Evolutionary conservation across 805 yeast genomes (phyloP).

Genomic region (Yamadazyma olivae): DNA sequence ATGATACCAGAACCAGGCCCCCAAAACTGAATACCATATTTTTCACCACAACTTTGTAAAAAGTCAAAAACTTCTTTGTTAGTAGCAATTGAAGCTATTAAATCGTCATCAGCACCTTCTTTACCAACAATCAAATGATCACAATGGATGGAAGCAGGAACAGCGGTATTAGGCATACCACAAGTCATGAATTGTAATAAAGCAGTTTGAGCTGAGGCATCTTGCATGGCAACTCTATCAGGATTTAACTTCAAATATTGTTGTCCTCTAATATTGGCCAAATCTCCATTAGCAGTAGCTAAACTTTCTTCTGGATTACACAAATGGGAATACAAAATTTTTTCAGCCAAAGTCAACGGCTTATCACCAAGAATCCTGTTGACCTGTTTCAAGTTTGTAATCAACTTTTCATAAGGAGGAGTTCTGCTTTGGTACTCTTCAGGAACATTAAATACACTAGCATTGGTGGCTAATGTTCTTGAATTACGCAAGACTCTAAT

Average conservation of each 20-base stretch:
- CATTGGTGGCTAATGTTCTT: conserved; percentile 28
- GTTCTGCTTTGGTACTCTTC: conserved; percentile 62
- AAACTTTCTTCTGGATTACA: conserved; percentile 84
- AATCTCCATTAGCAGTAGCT: conserved; percentile 43
- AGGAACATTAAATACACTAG: conserved; percentile 43
- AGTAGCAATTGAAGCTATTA: conserved; percentile 73
- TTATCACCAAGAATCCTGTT: conserved; percentile 58
- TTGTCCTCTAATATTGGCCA: conserved; percentile 70
- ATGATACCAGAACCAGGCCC: conserved; percentile 99
- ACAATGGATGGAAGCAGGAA: conserved; percentile 96
- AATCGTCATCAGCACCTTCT: conserved; percentile 84
- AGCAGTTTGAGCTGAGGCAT: conserved; percentile 99
- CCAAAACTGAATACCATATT: conserved; percentile 98
- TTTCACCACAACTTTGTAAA: conserved; percentile 86
- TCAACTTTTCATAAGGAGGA: conserved; percentile 83
- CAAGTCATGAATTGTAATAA: conserved; percentile 97
- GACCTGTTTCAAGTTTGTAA: conserved; percentile 61
- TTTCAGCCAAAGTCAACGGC: conserved; percentile 93
- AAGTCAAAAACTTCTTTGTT: conserved; percentile 96
- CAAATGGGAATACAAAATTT: conserved; percentile 88
- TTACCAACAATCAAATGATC: conserved; percentile 98
- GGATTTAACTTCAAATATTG: conserved; percentile 91
- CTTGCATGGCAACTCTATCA: conserved; percentile 99
- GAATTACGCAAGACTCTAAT: not conserved
- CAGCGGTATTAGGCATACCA: conserved; percentile 80